These are phyloP conservation scores for Flaveria robusta DNA, from an alignment of 129 eudicot genomes.

Conservation along the genomic window DNA sequence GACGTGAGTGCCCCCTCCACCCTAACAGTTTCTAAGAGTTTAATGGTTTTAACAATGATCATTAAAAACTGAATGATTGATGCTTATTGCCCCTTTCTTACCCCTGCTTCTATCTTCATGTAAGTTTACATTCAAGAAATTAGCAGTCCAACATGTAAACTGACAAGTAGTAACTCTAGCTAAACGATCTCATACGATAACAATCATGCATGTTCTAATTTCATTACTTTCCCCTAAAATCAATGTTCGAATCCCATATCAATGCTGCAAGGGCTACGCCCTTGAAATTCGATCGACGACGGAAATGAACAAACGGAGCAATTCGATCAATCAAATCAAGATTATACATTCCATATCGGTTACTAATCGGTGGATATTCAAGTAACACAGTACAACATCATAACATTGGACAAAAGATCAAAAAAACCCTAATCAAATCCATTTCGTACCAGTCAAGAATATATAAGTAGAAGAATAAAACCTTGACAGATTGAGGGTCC, in stretches of 20 bases:
- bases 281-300: background rate
- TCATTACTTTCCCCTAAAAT: background rate
- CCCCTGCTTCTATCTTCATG: too few relatives aligned
- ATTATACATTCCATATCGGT: background rate
- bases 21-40: background rate
- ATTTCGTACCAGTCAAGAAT: background rate
- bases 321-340: background rate
- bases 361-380: background rate
- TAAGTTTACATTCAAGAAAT: too few relatives aligned
- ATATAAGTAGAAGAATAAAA: slow-evolving; percentile 5
- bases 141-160: too few relatives aligned
- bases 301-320: background rate
- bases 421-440: slow-evolving; percentile 12
- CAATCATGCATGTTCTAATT: background rate
- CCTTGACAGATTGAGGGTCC: slow-evolving; percentile 63
- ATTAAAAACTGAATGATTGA: background rate
- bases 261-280: background rate
- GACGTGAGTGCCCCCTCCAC: too few relatives aligned
- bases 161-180: background rate
- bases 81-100: too few relatives aligned
- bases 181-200: background rate
- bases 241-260: slow-evolving; percentile 22
- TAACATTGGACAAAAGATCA: background rate
- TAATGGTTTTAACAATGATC: background rate
- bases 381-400: background rate